Evolutionary conservation across 495 filamentous ascomycete genomes (phyloP), one percentile per base, ranked within the genome.

Genomic region (Evernia prunastri): DNA sequence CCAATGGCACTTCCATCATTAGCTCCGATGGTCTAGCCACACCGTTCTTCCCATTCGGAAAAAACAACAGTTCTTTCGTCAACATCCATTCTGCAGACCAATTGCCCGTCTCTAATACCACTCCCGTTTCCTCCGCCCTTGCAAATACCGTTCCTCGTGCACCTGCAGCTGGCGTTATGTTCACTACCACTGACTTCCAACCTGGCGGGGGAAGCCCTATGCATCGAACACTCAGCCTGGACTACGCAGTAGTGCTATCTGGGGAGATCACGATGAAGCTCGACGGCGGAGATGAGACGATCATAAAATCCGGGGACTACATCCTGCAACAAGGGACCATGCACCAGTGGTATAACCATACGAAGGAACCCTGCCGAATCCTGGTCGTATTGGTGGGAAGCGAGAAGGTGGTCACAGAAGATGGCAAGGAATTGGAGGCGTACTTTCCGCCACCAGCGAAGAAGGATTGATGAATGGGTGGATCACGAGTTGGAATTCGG

Each of bases 221-320:
- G 72, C 75, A 77, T 57, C 71, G 74, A 12, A 76, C 75, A 3
- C 15, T 68, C 42, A 76, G 66, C 47, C 31, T 74, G 12, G 74
- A 77, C 65, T 77, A 77, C 56, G 66, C 65, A 29, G 59, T 68
- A 45, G 71, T 77, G 29, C 43, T 77, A 49, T 66, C 59, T 5
- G 74, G 75, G 36, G 74, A 73, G 63, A 74, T 77, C 43, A 70
- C 72, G 2, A 59, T 75, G 25, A 60, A 47, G 59, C 66, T 76
- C 17, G 75, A 76, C 61, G 53, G 67, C 40, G 73, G 74, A 18
- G 74, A 75, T 36, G 71, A 76, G 70, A 72, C 56, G 45, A 72
- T 67, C 3, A 18, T 77, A 0, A 67, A 63, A 33, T 53, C 66
- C 8, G 75, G 75, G 33, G 75, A 77, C 37, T 61, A 71, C 43